Conservation (phyloP, 805 yeast genomes). For the Pichia sporocuriosa region DNA sequence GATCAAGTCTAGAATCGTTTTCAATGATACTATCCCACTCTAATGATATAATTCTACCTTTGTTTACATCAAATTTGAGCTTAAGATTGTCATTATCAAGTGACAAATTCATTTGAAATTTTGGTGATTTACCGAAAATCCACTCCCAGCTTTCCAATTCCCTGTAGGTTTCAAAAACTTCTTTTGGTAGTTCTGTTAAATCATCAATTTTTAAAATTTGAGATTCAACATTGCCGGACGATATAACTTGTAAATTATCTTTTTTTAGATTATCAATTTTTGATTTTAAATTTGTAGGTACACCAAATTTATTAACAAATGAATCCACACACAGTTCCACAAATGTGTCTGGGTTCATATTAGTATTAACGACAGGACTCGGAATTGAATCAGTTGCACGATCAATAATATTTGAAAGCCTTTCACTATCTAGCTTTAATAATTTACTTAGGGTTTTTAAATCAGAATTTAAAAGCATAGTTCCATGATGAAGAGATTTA, state of each 20-base stretch:
- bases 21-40: constrained; percentile 7
- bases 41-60: constrained; percentile 32
- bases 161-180: constrained; percentile 34
- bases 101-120: constrained; percentile 52
- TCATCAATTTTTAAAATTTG: constrained; percentile 23
- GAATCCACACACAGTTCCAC: constrained; percentile 35
- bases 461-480: constrained; percentile 73
- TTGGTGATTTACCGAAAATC: constrained; percentile 73
- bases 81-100: constrained; percentile 29
- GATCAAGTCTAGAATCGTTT: constrained; percentile 13
- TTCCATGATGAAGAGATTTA: constrained; percentile 89
- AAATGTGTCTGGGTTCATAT: constrained; percentile 40
- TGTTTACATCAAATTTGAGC: constrained; percentile 41
- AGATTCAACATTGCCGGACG: constrained; percentile 12
- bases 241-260: constrained; percentile 14
- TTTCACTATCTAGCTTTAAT: constrained; percentile 32
- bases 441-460: constrained; percentile 54
- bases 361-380: constrained; percentile 69
- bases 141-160: constrained; percentile 59
- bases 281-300: constrained; percentile 13
- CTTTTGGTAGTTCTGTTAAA: constrained; percentile 26
- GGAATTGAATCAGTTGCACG: constrained; percentile 63
- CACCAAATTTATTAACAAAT: constrained; percentile 32
- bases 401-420: constrained; percentile 20
- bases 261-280: neutral